Evolutionary conservation across 495 filamentous ascomycete species (phyloP).

Genomic region (Neurospora sp.): DNA sequence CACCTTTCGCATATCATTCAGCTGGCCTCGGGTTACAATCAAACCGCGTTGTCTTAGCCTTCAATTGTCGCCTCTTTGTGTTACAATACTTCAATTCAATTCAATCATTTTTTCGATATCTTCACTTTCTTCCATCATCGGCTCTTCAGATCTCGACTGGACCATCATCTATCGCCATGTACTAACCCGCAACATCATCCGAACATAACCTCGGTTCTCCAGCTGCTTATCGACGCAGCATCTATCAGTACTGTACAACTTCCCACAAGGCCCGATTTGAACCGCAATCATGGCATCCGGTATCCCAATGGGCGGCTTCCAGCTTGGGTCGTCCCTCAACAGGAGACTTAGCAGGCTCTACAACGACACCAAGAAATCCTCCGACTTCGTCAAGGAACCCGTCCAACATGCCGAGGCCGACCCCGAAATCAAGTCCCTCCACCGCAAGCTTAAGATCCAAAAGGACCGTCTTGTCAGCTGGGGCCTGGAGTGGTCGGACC

Average conservation of each 20-base stretch:
- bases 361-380: constrained; percentile 83
- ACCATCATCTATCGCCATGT: not conserved
- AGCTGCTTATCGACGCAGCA: too few species aligned
- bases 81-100: not conserved
- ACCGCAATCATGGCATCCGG: constrained; percentile 35
- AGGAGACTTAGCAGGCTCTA: constrained; percentile 80
- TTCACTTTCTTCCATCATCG: not conserved
- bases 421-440: constrained; percentile 44
- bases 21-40: not conserved
- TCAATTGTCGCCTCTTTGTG: not conserved
- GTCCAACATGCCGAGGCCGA: constrained; percentile 46
- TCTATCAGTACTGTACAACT: not conserved
- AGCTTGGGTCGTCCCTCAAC: constrained; percentile 40
- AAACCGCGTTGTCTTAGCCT: not conserved
- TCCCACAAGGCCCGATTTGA: not conserved
- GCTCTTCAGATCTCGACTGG: not conserved
- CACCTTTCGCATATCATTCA: not conserved
- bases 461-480: constrained; percentile 73
- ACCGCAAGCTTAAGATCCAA: constrained; percentile 52
- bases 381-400: constrained; percentile 68
- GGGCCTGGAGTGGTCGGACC: constrained; percentile 86
- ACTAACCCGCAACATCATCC: not conserved
- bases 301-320: constrained; percentile 33
- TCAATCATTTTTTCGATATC: not conserved
- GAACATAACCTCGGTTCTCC: too few species aligned